Conservation (phyloP, 352 stramenopile species). For the Elongisporangium undulatum region DNA sequence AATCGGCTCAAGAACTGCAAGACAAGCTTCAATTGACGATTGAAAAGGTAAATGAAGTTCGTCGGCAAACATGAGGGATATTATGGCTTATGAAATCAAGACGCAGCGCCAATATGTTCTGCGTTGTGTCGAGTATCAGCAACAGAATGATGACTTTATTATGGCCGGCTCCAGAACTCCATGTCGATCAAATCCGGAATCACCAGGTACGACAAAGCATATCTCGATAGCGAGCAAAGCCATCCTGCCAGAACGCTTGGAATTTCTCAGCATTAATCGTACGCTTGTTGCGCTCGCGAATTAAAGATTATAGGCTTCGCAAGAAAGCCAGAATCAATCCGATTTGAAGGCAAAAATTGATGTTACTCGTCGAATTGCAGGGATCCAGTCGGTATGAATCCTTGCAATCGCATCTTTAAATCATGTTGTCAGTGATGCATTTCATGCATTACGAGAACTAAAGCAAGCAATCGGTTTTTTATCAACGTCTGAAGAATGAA, state of each 20-base stretch:
- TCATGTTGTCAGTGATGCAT: no score
- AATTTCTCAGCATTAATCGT: conserved; percentile 36
- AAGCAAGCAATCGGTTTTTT: no score
- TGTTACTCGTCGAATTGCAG: conserved; percentile 4
- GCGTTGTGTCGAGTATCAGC: no score
- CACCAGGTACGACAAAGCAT: no score
- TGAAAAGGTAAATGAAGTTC: conserved; percentile 51
- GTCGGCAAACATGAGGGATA: conserved; percentile 15
- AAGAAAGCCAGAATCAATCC: conserved; percentile 55
- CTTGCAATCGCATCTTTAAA: no score
- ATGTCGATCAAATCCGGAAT: no score
- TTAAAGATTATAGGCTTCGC: conserved; percentile 33
- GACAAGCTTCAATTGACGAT: conserved; percentile 38
- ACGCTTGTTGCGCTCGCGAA: conserved; percentile 42
- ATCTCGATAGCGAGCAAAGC: no score
- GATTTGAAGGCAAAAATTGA: conserved; percentile 21
- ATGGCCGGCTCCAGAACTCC: no score
- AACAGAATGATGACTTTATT: no score
- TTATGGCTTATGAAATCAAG: conserved; percentile 35
- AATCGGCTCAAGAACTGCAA: conserved; percentile 34
- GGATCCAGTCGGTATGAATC: not conserved
- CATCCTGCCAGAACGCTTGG: conserved; percentile 11
- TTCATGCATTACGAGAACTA: no score
- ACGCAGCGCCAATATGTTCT: conserved; percentile 57
- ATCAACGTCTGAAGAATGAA: no score